phyloP scores from a whole-genome alignment of 495 filamentous ascomycete genomes.

The Penicillium dipodomyicola region DNA sequence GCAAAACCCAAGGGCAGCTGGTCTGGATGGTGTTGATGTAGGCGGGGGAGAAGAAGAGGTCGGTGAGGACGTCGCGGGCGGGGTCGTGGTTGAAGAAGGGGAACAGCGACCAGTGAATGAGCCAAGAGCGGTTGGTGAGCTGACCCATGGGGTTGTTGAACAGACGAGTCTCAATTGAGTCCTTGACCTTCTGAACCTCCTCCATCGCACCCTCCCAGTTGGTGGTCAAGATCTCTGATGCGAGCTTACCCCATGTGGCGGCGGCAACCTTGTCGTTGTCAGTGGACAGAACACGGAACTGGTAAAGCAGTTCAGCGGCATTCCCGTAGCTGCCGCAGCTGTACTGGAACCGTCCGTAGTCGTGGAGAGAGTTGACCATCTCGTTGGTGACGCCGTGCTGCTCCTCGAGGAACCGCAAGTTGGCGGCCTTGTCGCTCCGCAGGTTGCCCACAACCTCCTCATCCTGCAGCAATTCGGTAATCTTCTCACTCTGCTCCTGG shows the following conservation, averaged over 20 bases:
- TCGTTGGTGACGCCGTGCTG: conserved; percentile 88
- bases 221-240: conserved; percentile 85
- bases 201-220: conserved; percentile 97
- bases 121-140: conserved; percentile 90
- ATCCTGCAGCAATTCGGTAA: conserved; percentile 76
- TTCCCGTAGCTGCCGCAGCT: conserved; percentile 88
- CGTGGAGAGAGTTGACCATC: conserved; percentile 91
- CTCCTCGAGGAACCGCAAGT: conserved; percentile 93
- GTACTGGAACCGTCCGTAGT: conserved; percentile 94
- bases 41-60: conserved; percentile 91
- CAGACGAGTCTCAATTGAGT: conserved; percentile 83
- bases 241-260: conserved; percentile 95
- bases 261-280: conserved; percentile 95
- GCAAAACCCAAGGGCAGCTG: conserved; percentile 92
- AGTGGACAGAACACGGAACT: conserved; percentile 94
- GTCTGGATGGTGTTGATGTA: conserved; percentile 99
- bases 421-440: conserved; percentile 92
- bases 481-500: conserved; percentile 80
- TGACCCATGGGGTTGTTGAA: conserved; percentile 95
- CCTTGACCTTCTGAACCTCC: conserved; percentile 90
- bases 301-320: conserved; percentile 86
- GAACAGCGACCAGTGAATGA: conserved; percentile 98
- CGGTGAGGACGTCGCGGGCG: conserved; percentile 83
- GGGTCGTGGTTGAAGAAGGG: conserved; percentile 97
- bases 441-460: conserved; percentile 85